Conservation (phyloP, 208 protist genomes). For the Endotrypanum monterogeii region DNA sequence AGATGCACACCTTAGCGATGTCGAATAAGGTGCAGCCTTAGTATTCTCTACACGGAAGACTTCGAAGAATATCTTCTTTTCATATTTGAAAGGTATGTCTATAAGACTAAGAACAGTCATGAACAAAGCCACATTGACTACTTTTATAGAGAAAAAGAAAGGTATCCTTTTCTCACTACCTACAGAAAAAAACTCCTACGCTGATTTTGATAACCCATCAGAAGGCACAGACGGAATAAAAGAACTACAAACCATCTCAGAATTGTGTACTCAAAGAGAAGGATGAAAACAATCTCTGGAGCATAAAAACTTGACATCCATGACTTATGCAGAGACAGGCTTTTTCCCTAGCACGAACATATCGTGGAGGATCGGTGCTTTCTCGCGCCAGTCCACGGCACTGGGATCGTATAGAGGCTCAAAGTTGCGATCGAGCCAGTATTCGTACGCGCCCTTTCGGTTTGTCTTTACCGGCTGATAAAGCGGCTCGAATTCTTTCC, state of each 20-base stretch:
- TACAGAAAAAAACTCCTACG: constrained; percentile 10
- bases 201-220: background rate
- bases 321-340: constrained; percentile 48
- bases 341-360: constrained; percentile 91
- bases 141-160: constrained; percentile 17
- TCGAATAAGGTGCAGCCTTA: background rate
- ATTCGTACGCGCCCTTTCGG: constrained; percentile 90
- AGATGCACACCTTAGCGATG: background rate
- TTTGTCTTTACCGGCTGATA: constrained; percentile 91
- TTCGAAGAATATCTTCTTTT: constrained; percentile 1
- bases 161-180: constrained; percentile 2
- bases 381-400: constrained; percentile 79
- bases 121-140: constrained; percentile 21
- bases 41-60: background rate
- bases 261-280: background rate
- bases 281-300: background rate
- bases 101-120: constrained; percentile 4
- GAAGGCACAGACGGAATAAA: constrained; percentile 4
- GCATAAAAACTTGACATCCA: background rate
- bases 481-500: constrained; percentile 89
- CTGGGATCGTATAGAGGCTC: constrained; percentile 83
- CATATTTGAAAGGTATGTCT: background rate
- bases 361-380: constrained; percentile 88
- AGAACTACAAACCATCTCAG: background rate
- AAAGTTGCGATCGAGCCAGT: constrained; percentile 87